These are phyloP conservation scores for Lasiosphaeris hirsuta DNA, from an alignment of 495 filamentous ascomycete genomes.

Conservation along the genomic window DNA sequence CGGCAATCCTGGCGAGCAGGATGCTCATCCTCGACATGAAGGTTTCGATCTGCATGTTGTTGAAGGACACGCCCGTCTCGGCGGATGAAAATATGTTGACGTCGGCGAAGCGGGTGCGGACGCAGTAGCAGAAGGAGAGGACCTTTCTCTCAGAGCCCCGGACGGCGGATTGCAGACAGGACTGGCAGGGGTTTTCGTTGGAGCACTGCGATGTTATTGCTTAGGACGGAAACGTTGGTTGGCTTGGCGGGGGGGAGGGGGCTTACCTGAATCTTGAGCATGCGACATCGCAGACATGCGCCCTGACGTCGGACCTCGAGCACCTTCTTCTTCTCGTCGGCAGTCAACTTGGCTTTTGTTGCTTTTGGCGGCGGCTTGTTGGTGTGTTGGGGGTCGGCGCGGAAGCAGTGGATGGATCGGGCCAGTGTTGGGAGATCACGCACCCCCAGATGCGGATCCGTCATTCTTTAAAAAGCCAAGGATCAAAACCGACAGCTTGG, in stretches of 20 bases:
- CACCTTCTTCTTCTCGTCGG: constrained; percentile 59
- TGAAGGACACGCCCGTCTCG: not conserved
- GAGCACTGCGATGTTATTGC: constrained; percentile 22
- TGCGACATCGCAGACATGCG: constrained; percentile 70
- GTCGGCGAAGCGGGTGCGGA: constrained; percentile 24
- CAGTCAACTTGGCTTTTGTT: constrained; percentile 54
- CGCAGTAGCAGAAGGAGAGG: constrained; percentile 28
- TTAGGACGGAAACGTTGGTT: not conserved
- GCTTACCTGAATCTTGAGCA: constrained; percentile 57
- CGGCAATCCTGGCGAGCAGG: constrained; percentile 28
- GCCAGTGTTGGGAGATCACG: constrained; percentile 13
- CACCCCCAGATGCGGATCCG: not conserved
- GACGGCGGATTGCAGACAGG: constrained; percentile 24
- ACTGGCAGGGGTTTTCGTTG: constrained; percentile 23
- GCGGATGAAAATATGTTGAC: constrained; percentile 28
- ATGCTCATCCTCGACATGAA: constrained; percentile 22
- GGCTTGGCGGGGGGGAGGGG: not conserved
- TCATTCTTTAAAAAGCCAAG: not conserved
- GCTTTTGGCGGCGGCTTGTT: not conserved
- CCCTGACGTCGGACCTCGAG: constrained; percentile 64
- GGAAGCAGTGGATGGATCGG: constrained; percentile 23
- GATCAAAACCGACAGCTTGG: constrained; percentile 7
- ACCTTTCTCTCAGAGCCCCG: constrained; percentile 23
- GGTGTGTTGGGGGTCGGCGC: not conserved
- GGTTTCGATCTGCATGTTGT: constrained; percentile 26